Conservation (phyloP, 306 rosid species). For the Casuarina glauca region DNA sequence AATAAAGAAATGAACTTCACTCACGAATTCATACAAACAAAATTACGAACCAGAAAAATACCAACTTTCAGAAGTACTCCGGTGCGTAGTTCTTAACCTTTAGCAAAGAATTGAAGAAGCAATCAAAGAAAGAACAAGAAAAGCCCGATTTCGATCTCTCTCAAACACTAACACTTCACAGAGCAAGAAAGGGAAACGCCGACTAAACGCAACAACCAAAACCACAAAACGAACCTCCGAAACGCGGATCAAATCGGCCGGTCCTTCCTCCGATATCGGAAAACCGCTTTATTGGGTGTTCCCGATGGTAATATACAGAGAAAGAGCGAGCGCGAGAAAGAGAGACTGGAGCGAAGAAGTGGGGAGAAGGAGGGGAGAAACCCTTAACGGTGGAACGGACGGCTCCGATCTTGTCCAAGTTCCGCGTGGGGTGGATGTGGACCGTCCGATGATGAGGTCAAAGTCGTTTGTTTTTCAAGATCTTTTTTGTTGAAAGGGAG, state of each 20-base stretch:
- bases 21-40: not conserved
- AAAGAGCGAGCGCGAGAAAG: conserved; percentile 1
- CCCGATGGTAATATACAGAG: not conserved
- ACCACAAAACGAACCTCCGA: conserved; percentile 23
- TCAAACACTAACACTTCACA: not conserved
- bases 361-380: not conserved
- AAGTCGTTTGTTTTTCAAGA: not conserved
- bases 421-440: not conserved
- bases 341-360: not conserved
- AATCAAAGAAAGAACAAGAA: too few relatives aligned
- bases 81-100: not conserved
- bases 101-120: not conserved
- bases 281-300: conserved; percentile 28
- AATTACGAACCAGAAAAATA: not conserved
- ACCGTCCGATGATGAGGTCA: conserved; percentile 14
- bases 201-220: too few relatives aligned
- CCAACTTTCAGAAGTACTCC: not conserved
- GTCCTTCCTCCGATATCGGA: conserved; percentile 17
- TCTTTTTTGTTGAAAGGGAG: too few relatives aligned
- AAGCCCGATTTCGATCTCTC: not conserved
- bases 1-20: not conserved
- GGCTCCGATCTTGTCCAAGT: conserved; percentile 19
- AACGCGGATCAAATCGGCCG: conserved; percentile 7
- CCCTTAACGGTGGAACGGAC: conserved; percentile 20
- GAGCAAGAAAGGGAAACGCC: not conserved